Percentiles rank a stretch among this genome's conserved stretches.
Evolutionary conservation across 139 green algal genomes (phyloP).

Genomic region (Astrephomene gubernaculifera): DNA sequence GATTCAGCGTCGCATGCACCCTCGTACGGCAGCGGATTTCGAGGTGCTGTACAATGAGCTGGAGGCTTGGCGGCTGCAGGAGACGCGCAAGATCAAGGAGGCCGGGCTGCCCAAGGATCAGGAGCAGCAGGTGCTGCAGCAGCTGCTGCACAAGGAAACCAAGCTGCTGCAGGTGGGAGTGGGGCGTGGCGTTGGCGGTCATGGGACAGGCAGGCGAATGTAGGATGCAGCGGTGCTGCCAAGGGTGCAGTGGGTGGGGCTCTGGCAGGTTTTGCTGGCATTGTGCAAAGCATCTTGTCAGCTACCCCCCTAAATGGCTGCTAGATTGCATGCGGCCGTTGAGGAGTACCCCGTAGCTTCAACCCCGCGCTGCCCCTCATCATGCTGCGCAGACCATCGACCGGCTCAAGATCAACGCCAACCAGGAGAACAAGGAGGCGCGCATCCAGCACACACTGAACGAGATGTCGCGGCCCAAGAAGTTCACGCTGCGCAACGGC

Average conservation of each 20-base stretch:
- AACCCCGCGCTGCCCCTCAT: too few relatives aligned
- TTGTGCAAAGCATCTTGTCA: too few relatives aligned
- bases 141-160: constrained; percentile 84
- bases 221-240: too few relatives aligned
- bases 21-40: constrained; percentile 82
- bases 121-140: constrained; percentile 73
- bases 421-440: constrained; percentile 67
- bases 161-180: constrained; percentile 79
- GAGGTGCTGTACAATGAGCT: constrained; percentile 85
- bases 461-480: constrained; percentile 72
- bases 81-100: constrained; percentile 83
- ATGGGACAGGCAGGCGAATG: too few relatives aligned
- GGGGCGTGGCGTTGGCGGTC: too few relatives aligned
- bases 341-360: too few relatives aligned
- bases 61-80: constrained; percentile 78
- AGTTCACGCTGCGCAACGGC: constrained; percentile 70
- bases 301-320: too few relatives aligned
- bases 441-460: constrained; percentile 66
- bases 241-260: too few relatives aligned
- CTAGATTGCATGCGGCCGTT: too few relatives aligned
- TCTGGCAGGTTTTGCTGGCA: too few relatives aligned
- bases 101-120: constrained; percentile 66
- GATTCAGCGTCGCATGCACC: constrained; percentile 85
- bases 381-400: constrained; percentile 81
- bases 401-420: constrained; percentile 72